Evolutionary conservation across 129 eudicot species (phyloP), one percentile per base, ranked within the genome.

Genomic region (Smallanthus sonchifolius): DNA sequence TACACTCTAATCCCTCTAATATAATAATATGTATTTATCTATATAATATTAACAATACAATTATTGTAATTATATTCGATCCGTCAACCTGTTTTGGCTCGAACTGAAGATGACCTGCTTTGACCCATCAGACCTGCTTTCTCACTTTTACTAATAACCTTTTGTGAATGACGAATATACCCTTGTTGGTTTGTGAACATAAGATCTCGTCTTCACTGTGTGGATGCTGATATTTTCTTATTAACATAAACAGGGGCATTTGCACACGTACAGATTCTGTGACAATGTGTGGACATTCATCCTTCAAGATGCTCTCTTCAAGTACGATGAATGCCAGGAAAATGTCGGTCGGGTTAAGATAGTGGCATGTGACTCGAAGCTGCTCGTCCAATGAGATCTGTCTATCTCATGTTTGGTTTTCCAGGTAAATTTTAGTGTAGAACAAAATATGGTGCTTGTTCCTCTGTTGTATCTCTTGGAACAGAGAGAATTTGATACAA

Each of bases 201-300:
- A 30, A 11, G 69, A 19, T 62, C 45, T 10, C 15, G n/a, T 37
- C 65, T 60, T 60, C 19, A 57, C n/a, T 32, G 36, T 68, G 54
- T 52, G 32, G 48, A 51, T 62, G 37, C 76, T 68, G 61, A 80
- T 69, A 11, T 35, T 49, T 49, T 80, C 30, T 75, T 79, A 5
- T 79, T 15, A n/a, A 38, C 15, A 35, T 45, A 36, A 79, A 57
- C 83, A 93, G 98, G 98, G 96, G 67, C 96, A 90, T 83, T 92
- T 93, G 72, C 98, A 93, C 80, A 93, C 96, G 7, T 93, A 93
- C 86, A 86, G 98, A 75, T 93, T 93, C 87, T 93, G 95, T 80
- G 96, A 93, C 89, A 90, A 93, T 32, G 98, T 93, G 14, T 93
- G 98, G 98, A 93, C 96, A 10, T 93, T 93, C 89, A 88, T 90